Conservation (phyloP, 2,329 filamentous ascomycete species). For the Nothopassalora personata region DNA sequence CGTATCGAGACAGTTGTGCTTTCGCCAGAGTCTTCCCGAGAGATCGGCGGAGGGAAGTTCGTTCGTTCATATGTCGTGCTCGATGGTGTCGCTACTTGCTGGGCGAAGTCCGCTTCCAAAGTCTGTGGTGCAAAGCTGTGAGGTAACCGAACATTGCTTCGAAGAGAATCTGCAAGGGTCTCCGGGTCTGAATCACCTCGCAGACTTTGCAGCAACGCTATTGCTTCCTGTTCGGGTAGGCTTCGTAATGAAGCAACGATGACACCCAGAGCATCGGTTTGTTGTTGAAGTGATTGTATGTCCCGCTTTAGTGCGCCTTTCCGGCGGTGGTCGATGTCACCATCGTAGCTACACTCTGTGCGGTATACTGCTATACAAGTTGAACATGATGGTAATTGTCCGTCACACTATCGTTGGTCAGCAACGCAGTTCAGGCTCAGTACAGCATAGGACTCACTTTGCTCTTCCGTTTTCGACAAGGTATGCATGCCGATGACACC, state of each 20-base stretch:
- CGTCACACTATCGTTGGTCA: slow-evolving; percentile 42
- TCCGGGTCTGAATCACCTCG: slow-evolving; percentile 39
- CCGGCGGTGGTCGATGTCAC: slow-evolving; percentile 44
- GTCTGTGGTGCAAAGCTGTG: slow-evolving; percentile 29
- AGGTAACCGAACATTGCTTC: slow-evolving; percentile 36
- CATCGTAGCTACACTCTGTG: slow-evolving; percentile 47
- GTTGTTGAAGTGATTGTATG: slow-evolving; percentile 35
- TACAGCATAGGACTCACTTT: slow-evolving; percentile 34
- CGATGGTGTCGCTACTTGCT: slow-evolving; percentile 22
- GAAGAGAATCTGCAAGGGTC: slow-evolving; percentile 37
- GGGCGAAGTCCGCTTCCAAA: slow-evolving; percentile 31
- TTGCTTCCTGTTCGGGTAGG: slow-evolving; percentile 42
- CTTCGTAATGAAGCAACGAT: slow-evolving; percentile 42
- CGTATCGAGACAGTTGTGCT: neutral
- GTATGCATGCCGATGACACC: slow-evolving; percentile 43
- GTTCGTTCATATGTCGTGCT: slow-evolving; percentile 8
- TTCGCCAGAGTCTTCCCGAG: slow-evolving; percentile 19
- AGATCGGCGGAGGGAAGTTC: slow-evolving; percentile 7
- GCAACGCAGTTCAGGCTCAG: neutral
- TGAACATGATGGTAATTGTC: slow-evolving; percentile 44
- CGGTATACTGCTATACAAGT: slow-evolving; percentile 49
- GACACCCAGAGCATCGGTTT: slow-evolving; percentile 35
- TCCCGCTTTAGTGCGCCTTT: slow-evolving; percentile 39
- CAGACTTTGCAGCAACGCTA: slow-evolving; percentile 40
- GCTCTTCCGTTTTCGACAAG: slow-evolving; percentile 48